Evolutionary conservation across 768 basidiomycete species (phyloP), one percentile per base, ranked within the genome.

Genomic region (Auricularia sp.): DNA sequence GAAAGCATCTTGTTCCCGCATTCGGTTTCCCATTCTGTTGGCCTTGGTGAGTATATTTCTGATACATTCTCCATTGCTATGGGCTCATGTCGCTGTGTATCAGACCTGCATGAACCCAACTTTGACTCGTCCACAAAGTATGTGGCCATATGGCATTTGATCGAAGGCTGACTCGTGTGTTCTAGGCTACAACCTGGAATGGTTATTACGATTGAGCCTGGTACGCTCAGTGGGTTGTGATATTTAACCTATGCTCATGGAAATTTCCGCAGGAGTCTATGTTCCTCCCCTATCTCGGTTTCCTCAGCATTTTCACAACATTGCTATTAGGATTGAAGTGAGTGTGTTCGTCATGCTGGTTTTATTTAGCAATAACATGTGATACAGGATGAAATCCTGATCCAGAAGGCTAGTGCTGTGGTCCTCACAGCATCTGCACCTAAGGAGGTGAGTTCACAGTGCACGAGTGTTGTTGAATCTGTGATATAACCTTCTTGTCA

Each of bases 191-290:
- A 86, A 67, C 80, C 81, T 6, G 94, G 94, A 0, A 97, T 94
- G 86, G 92, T 97, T 6, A 85, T 97, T 54, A 97, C 95, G 0
- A 82, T 98, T 65, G 95, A 97, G 71, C 93, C 92, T 66, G 92
- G 89, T 85, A 7, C 2, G 39, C 13, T 14, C 29, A 29, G 39
- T 7, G 39, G 4, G 5, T 42, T 42, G 29, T 0, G 0, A 14
- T 42, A 8, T 14, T 1, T 5, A 14, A 8, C 13, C 39, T 42
- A 0, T 42, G 39, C 39, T 42, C 39, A 14, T 14, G 7, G 39
- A 42, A 7, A 42, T 1, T 14, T 42, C 5, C 1, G 8, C 13
- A 42, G 39, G 39, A 8, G 82, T 96, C 37, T 98, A 97, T 71
- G 92, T 99, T 45, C 97, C 96, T 3, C 85, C 88, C 1, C 80